A percentile compares a stretch with the other conserved stretches of the same genome.
Evolutionary conservation across 2,329 filamentous ascomycete species (phyloP).

Genomic region (Claviceps sp.): DNA sequence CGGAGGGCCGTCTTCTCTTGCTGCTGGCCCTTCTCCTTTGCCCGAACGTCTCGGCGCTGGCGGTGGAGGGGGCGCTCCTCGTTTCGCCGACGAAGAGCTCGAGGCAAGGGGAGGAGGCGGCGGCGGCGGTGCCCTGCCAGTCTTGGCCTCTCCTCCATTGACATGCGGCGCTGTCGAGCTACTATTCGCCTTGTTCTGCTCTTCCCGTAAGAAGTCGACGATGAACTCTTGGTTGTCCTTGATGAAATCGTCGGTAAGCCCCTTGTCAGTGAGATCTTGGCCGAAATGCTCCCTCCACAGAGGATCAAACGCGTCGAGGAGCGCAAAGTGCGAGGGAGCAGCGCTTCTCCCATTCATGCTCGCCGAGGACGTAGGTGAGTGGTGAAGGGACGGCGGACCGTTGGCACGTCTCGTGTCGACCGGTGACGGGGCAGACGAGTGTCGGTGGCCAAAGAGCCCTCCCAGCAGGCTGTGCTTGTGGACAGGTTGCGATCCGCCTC

Average conservation of each 20-base stretch:
- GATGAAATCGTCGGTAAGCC: conserved; percentile 53
- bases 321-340: conserved; percentile 41
- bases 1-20: conserved; percentile 56
- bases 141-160: conserved; percentile 19
- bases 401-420: conserved; percentile 36
- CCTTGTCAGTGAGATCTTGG: conserved; percentile 48
- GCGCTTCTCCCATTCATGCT: conserved; percentile 30
- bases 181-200: conserved; percentile 29
- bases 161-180: conserved; percentile 14
- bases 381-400: conserved; percentile 21
- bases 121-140: conserved; percentile 20
- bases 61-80: conserved; percentile 19
- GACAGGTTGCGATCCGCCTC: conserved; percentile 29
- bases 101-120: conserved; percentile 17
- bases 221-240: conserved; percentile 57
- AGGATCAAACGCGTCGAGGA: conserved; percentile 51
- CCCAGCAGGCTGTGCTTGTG: conserved; percentile 39
- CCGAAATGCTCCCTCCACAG: conserved; percentile 54
- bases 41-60: conserved; percentile 45
- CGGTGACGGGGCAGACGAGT: conserved; percentile 43
- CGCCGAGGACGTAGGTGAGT: conserved; percentile 28
- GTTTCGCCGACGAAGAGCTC: conserved; percentile 7
- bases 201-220: conserved; percentile 47
- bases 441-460: conserved; percentile 48
- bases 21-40: conserved; percentile 48